Evolutionary conservation across 805 yeast species (phyloP).

Genomic region (Starmerella apis): DNA sequence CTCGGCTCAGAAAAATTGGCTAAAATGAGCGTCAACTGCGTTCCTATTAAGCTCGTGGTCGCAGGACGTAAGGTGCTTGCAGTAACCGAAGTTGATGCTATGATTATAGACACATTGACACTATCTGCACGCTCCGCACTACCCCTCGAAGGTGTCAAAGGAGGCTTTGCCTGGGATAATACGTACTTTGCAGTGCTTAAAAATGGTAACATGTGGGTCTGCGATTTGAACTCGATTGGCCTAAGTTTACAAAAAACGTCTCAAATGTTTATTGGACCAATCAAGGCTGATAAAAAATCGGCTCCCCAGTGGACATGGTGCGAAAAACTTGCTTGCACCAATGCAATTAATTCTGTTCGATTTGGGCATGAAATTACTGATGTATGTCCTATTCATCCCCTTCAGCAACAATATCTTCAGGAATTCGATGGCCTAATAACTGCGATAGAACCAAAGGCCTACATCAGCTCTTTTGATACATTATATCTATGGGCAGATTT

Average conservation of each 20-base stretch:
- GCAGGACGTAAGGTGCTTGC: neutral
- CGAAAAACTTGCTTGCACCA: neutral
- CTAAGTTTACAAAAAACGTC: neutral
- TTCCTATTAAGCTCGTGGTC: neutral
- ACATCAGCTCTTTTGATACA: conserved; percentile 4
- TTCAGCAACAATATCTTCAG: neutral
- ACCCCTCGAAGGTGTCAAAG: neutral
- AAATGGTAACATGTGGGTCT: conserved; percentile 6
- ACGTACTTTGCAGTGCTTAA: neutral
- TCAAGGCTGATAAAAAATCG: neutral
- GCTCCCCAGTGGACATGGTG: conserved; percentile 3
- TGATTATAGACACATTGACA: neutral
- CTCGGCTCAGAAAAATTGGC: neutral
- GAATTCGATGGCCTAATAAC: neutral
- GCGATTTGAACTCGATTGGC: neutral
- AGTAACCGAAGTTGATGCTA: neutral
- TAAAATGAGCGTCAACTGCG: neutral
- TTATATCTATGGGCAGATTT: conserved; percentile 6
- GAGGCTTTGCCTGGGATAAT: neutral
- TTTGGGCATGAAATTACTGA: conserved; percentile 1
- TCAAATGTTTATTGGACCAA: neutral
- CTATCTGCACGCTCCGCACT: neutral
- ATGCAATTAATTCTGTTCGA: neutral
- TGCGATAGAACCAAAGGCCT: neutral
- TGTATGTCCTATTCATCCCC: neutral